A percentile compares a stretch with the other conserved stretches of the same genome.
Evolutionary conservation across 2,329 filamentous ascomycete species (phyloP).

Genomic region (Talaromyces sp.): DNA sequence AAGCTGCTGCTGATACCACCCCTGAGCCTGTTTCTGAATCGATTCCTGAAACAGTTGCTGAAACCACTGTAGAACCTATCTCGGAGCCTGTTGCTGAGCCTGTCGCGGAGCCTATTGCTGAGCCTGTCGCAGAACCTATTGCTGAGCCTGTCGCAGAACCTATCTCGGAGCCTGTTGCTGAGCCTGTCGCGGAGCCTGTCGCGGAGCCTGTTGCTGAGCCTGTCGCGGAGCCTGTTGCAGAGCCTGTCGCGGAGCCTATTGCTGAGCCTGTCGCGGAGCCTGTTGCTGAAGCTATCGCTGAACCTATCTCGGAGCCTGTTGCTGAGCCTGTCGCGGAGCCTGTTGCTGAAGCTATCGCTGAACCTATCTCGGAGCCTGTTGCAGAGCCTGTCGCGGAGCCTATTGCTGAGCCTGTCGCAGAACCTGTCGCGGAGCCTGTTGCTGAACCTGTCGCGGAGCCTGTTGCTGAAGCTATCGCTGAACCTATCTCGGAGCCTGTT

Average conservation of each 20-base stretch:
- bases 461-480: no score
- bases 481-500: not conserved
- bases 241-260: no score
- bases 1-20: not conserved
- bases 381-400: not conserved
- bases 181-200: not conserved
- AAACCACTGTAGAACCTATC: not conserved
- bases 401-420: not conserved
- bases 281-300: slow-evolving; percentile 14
- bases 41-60: not conserved
- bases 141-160: not conserved
- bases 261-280: no score
- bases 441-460: not conserved
- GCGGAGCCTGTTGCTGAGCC: not conserved
- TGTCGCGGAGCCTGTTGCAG: not conserved
- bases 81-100: not conserved
- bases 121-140: no score
- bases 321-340: not conserved
- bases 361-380: not conserved
- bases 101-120: no score
- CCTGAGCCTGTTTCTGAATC: not conserved
- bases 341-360: no score
- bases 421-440: no score
- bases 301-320: no score
- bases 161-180: not conserved